Evolutionary conservation across 441 rosid species (phyloP).

Genomic region (Codiaeum variegatum): DNA sequence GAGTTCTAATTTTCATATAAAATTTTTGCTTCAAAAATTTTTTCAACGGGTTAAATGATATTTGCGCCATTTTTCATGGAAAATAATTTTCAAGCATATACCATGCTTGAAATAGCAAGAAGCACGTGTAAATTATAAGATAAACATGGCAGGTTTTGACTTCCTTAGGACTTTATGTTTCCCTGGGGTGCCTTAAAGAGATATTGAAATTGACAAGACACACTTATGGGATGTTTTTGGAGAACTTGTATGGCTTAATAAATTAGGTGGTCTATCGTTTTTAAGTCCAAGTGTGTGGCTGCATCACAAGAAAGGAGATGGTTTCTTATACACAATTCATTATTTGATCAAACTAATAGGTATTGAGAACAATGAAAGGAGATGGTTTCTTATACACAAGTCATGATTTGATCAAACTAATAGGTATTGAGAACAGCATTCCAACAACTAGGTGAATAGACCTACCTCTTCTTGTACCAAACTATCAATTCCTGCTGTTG

Average conservation of each 20-base stretch:
- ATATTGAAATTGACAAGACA: neutral
- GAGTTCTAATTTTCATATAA: conserved; percentile 21
- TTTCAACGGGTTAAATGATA: neutral
- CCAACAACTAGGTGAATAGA: neutral
- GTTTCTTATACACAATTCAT: neutral
- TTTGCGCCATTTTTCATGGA: neutral
- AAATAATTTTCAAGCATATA: neutral
- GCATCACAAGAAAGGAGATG: neutral
- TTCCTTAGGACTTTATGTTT: neutral
- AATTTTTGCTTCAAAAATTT: neutral
- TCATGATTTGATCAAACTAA: neutral
- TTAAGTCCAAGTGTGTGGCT: neutral
- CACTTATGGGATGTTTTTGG: neutral
- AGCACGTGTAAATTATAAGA: neutral
- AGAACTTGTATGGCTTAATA: neutral
- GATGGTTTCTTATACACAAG: neutral
- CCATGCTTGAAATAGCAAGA: neutral
- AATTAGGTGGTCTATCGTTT: neutral
- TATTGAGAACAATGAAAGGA: neutral
- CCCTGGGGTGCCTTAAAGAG: neutral
- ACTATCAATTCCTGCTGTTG: neutral
- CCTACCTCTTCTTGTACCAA: neutral
- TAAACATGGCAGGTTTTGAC: neutral
- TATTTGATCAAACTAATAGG: neutral
- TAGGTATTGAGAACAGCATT: neutral